Evolutionary conservation across 805 yeast species (phyloP).

Genomic region (Lachancea meyersii): DNA sequence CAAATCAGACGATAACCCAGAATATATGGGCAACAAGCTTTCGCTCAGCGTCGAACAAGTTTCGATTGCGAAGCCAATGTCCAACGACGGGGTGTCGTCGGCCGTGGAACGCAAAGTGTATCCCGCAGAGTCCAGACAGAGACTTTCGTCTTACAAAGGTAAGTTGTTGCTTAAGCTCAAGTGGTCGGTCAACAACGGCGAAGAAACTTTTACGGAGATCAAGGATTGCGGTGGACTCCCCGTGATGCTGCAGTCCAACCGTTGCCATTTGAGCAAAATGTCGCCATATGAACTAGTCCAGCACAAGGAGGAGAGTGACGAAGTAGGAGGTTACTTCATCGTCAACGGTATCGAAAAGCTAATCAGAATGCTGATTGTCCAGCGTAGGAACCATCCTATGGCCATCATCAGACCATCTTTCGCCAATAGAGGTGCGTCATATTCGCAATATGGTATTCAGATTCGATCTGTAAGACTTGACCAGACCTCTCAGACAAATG

Average conservation of each 20-base stretch:
- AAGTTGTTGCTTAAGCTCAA: constrained; percentile 69
- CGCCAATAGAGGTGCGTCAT: constrained; percentile 86
- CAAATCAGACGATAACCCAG: constrained; percentile 27
- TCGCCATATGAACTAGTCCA: constrained; percentile 77
- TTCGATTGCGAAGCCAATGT: constrained; percentile 74
- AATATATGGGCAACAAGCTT: constrained; percentile 80
- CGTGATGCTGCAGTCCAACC: constrained; percentile 80
- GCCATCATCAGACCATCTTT: constrained; percentile 94
- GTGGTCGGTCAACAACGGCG: constrained; percentile 87
- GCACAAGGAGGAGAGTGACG: constrained; percentile 86
- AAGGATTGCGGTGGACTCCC: constrained; percentile 92
- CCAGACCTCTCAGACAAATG: constrained; percentile 96
- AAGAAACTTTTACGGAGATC: constrained; percentile 61
- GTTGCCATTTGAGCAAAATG: constrained; percentile 83
- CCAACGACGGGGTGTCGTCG: constrained; percentile 47
- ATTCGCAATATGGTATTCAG: constrained; percentile 87
- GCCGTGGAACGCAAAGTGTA: constrained; percentile 70
- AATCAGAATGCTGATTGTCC: constrained; percentile 95
- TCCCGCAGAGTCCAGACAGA: constrained; percentile 88
- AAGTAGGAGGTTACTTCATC: constrained; percentile 92
- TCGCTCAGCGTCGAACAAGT: constrained; percentile 82
- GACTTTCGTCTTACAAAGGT: constrained; percentile 77
- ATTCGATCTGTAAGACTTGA: constrained; percentile 92
- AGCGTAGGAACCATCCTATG: constrained; percentile 97
- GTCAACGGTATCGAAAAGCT: constrained; percentile 96